Percentiles rank a stretch among this genome's conserved stretches.
phyloP scores from a whole-genome alignment of 2,329 filamentous ascomycete genomes.

The Venturia pyrina region DNA sequence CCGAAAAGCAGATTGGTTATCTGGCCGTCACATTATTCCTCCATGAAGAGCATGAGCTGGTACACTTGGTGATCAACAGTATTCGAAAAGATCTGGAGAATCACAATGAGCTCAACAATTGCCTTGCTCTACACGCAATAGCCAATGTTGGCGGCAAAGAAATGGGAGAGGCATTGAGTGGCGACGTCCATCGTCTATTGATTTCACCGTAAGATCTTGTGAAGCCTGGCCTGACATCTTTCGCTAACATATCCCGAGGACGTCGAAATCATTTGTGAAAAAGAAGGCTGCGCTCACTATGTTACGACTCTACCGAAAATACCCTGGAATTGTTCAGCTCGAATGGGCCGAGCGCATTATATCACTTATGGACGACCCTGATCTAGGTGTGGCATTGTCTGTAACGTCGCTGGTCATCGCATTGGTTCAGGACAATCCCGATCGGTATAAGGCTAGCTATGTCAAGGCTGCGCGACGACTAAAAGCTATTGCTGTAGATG shows the following conservation, averaged over 20 bases:
- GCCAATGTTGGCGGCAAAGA: slow-evolving; percentile 94
- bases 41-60: slow-evolving; percentile 90
- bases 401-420: slow-evolving; percentile 95
- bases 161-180: slow-evolving; percentile 89
- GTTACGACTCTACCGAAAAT: slow-evolving; percentile 86
- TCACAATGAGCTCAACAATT: slow-evolving; percentile 96
- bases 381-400: slow-evolving; percentile 88
- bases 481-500: slow-evolving; percentile 83
- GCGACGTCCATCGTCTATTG: slow-evolving; percentile 83
- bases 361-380: slow-evolving; percentile 94
- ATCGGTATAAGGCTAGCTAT: slow-evolving; percentile 89
- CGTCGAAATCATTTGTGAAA: slow-evolving; percentile 95
- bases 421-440: slow-evolving; percentile 84
- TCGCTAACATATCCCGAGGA: slow-evolving; percentile 34
- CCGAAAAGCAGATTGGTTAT: slow-evolving; percentile 98
- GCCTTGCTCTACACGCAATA: slow-evolving; percentile 89
- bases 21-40: slow-evolving; percentile 94
- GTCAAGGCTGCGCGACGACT: slow-evolving; percentile 83
- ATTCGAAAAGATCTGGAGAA: slow-evolving; percentile 93
- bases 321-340: slow-evolving; percentile 83
- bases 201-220: slow-evolving; percentile 71
- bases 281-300: slow-evolving; percentile 96
- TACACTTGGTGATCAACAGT: slow-evolving; percentile 95
- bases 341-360: slow-evolving; percentile 98
- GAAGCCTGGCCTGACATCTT: slow-evolving; percentile 19